Base-by-base conservation (phyloP, 352 stramenopile genomes). In the Pythium periplocum region DNA sequence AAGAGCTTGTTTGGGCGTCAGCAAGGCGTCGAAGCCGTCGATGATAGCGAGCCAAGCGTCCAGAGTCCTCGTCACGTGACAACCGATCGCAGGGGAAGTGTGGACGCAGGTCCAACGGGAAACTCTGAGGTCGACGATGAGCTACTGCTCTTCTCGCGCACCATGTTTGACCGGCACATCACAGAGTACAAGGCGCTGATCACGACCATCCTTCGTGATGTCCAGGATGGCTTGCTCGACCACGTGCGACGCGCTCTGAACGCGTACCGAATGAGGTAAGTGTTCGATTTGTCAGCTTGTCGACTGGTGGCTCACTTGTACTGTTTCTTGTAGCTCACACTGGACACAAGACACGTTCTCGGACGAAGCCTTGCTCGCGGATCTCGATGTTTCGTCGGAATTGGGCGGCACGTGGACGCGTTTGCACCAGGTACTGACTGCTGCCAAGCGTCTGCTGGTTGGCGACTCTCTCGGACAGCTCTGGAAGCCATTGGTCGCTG, bases 101-200 rank as follows among this genome's bases (percentile, higher is more conserved):
- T 41, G 38, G 12, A 45, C 11, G 6, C 12, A 35, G 32, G 17
- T 26, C 11, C 48, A 34, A 37, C 45, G 12, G 47, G 59, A 36
- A 57, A 69, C 4, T 3, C 8, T 4, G 54, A 43, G 43, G 62
- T 78, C n/a, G 78, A 84, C 53, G 59, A 71, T 30, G 73, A 87
- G 46, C 57, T 61, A 36, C 49, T 83, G 49, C 51, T 90, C 4
- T 87, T 90, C 55, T 78, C 71, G 42, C 72, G 80, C 56, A 83
- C 76, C n/a, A 84, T 86, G 42, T 91, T 87, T 57, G 80, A 91
- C 59, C 66, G 64, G 6, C 75, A 85, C 48, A 68, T 85, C 45
- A 47, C 43, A 1, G 68, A 86, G 26, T 69, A 84, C 33, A 78
- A 69, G 42, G 48, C 53, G 1, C 54, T 86, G 2, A 59, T 60